Evolutionary conservation across 352 stramenopile genomes (phyloP).

Genomic region (Phytophthora colocasiae): DNA sequence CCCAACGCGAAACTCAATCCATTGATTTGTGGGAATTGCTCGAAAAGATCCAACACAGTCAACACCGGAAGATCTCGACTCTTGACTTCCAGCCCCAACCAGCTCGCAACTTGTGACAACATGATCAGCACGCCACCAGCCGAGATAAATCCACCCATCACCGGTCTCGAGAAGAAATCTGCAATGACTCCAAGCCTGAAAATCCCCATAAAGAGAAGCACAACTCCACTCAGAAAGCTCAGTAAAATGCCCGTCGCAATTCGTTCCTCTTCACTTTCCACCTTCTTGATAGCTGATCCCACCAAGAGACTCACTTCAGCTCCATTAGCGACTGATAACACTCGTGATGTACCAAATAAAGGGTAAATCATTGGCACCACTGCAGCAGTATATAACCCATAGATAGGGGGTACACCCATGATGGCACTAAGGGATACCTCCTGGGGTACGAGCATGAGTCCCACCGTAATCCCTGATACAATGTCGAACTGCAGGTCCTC

Average conservation of each 20-base stretch:
- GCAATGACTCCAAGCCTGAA: conserved; percentile 68
- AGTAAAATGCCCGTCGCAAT: conserved; percentile 73
- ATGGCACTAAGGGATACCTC: conserved; percentile 92
- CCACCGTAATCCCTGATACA: conserved; percentile 75
- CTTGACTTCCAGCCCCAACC: conserved; percentile 61
- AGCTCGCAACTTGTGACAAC: conserved; percentile 65
- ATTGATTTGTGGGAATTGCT: conserved; percentile 59
- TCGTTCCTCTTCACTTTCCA: conserved; percentile 60
- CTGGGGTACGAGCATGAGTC: conserved; percentile 93
- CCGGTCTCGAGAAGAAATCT: conserved; percentile 76
- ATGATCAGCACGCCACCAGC: conserved; percentile 74
- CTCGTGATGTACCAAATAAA: conserved; percentile 69
- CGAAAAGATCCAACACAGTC: conserved; percentile 60
- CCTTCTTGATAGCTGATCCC: conserved; percentile 60
- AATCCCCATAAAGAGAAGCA: conserved; percentile 67
- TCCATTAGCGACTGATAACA: conserved; percentile 71
- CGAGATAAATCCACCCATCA: conserved; percentile 80
- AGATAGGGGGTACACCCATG: conserved; percentile 79
- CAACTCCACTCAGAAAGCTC: conserved; percentile 66
- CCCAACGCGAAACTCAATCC: conserved; percentile 59
- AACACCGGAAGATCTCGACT: conserved; percentile 59
- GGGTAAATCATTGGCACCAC: conserved; percentile 78
- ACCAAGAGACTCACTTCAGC: conserved; percentile 73
- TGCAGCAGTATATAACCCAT: conserved; percentile 77
- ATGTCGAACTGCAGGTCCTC: conserved; percentile 76